Conservation (phyloP, 345 rosid species). For the Ceriops zippeliana region DNA sequence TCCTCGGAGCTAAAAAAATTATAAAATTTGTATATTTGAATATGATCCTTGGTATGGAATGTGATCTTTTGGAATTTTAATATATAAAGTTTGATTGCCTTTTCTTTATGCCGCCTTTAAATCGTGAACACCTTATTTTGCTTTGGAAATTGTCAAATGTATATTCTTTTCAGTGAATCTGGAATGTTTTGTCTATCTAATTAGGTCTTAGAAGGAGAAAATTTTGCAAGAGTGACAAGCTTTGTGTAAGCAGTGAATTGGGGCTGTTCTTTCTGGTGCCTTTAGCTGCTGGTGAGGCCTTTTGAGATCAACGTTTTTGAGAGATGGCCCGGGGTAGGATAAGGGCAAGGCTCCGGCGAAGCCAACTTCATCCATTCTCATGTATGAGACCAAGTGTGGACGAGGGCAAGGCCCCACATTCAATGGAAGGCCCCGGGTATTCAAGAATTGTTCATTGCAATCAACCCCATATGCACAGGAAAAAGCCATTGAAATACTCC, state of each 20-base stretch:
- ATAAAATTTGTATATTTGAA: neutral
- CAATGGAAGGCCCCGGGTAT: constrained; percentile 63
- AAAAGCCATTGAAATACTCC: constrained; percentile 65
- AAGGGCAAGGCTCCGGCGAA: constrained; percentile 74
- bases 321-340: constrained; percentile 77
- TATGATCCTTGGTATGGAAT: neutral
- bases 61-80: neutral
- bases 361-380: constrained; percentile 76
- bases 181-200: constrained; percentile 7
- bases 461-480: constrained; percentile 65
- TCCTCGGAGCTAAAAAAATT: neutral
- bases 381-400: constrained; percentile 53
- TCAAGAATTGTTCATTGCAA: constrained; percentile 78
- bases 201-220: constrained; percentile 27
- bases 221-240: constrained; percentile 5
- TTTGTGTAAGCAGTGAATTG: constrained; percentile 13
- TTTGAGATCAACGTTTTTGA: constrained; percentile 16
- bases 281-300: constrained; percentile 11
- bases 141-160: constrained; percentile 12
- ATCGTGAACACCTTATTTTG: neutral
- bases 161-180: constrained; percentile 12
- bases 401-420: constrained; percentile 44
- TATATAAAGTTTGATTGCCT: neutral
- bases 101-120: neutral
- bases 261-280: constrained; percentile 14